Conservation (phyloP, 441 rosid species). For the Eutrema salsugineum region DNA sequence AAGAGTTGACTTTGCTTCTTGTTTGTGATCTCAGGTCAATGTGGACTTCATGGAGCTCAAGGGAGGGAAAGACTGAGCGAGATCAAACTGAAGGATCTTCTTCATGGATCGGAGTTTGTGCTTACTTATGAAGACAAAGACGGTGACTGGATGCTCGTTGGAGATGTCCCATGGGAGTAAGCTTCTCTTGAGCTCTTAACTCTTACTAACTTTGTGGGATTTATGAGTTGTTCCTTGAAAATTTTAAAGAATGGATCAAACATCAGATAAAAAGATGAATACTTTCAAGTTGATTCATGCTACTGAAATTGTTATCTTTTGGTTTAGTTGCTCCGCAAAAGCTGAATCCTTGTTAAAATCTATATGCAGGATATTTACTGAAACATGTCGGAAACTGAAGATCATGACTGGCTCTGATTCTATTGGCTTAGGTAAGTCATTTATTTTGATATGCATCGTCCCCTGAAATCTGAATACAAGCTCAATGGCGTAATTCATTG, state of each 20-base stretch:
- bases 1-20: background rate
- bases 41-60: conserved; percentile 50
- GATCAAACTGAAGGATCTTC: conserved; percentile 54
- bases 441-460: background rate
- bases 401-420: conserved; percentile 94
- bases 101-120: conserved; percentile 65
- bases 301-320: background rate
- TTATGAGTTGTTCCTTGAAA: background rate
- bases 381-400: conserved; percentile 77
- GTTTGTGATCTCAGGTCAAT: conserved; percentile 46
- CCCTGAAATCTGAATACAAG: background rate
- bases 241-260: background rate
- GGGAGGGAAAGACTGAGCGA: conserved; percentile 57
- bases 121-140: conserved; percentile 73
- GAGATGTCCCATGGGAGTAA: conserved; percentile 83
- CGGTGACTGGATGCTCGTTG: conserved; percentile 77
- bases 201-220: background rate
- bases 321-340: background rate
- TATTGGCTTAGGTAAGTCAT: conserved; percentile 71
- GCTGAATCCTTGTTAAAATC: background rate
- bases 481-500: background rate
- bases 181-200: conserved; percentile 18
- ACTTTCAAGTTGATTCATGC: background rate
- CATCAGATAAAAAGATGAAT: background rate
- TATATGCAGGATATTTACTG: conserved; percentile 72